Base-by-base conservation (phyloP, 1,284 basidiomycete genomes). In the Apiotrichum sp. region DNA sequence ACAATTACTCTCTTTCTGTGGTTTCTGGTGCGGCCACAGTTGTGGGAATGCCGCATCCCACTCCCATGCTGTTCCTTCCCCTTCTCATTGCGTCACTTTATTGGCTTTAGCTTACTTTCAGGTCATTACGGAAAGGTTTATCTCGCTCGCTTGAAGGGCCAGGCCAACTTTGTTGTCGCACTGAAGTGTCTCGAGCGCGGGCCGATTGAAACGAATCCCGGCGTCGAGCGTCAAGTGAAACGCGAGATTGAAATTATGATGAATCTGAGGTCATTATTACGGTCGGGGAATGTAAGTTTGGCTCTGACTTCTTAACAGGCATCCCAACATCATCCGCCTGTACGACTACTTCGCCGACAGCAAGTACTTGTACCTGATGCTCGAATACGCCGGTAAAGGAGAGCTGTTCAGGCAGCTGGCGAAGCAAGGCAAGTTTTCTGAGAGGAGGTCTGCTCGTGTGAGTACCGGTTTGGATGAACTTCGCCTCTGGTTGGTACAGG, bases 281-380 rank as follows among this genome's bases (percentile, higher is more conserved):
- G 22, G 22, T 22, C 22, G 22, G 22, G 22, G 22, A 22, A 22
- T 22, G 22, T 22, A 22, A 22, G 22, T 22, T 22, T 22, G 22
- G 22, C 22, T 22, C 22, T 22, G 22, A 22, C 22, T 22, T 22
- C 22, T 34, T 32, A 39, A 4, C 58, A 81, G 95, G 48, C 96
- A 98, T 74, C 96, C 95, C 0, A 87, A 98, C 71, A 86, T 98
- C 56, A 80, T 98, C 11, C 85, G 93, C 6, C 80, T 98, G n/a
- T 93, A 93, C 67, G 93, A 93, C 46, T 98, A 92, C 81, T 98
- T 98, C 78, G 91, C 96, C 77, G 95, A 98, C 73, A 84, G 87
- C 67, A 91, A 90, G 67, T 86, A 93, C 6, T 92, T 98, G 63
- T 96, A 96, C 77, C 82, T 98, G 61, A 96, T 97, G 90, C 82